phyloP scores from a whole-genome alignment of 768 basidiomycete genomes.

The Boletales sp. region DNA sequence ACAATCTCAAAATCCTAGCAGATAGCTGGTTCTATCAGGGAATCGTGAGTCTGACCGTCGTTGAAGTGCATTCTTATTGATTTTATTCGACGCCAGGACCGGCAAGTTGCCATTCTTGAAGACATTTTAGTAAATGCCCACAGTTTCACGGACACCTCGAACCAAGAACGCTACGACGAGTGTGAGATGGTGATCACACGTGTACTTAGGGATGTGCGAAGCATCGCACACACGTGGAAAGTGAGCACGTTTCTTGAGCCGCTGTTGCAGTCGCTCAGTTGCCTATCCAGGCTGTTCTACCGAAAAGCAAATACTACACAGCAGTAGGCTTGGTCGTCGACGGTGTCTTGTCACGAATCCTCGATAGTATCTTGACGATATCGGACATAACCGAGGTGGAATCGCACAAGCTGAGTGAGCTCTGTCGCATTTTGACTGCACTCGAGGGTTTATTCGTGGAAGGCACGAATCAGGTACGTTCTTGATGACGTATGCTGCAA shows the following conservation, averaged over 20 bases:
- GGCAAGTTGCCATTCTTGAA: slow-evolving; percentile 22
- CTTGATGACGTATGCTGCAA: background rate
- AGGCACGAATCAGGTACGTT: slow-evolving; percentile 52
- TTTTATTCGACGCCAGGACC: slow-evolving; percentile 15
- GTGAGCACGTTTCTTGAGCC: slow-evolving; percentile 37
- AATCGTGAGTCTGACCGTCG: slow-evolving; percentile 47
- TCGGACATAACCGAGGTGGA: slow-evolving; percentile 87
- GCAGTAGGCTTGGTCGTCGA: slow-evolving; percentile 72
- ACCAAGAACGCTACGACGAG: slow-evolving; percentile 73
- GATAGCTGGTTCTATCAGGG: slow-evolving; percentile 71
- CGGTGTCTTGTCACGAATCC: slow-evolving; percentile 59
- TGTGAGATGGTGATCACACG: slow-evolving; percentile 68
- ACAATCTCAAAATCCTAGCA: slow-evolving; percentile 50
- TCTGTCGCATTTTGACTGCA: slow-evolving; percentile 74
- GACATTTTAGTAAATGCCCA: slow-evolving; percentile 51
- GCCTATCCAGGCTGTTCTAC: slow-evolving; percentile 53
- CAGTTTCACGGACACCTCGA: slow-evolving; percentile 65
- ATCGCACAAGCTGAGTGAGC: slow-evolving; percentile 76
- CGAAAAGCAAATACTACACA: slow-evolving; percentile 68
- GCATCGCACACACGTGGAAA: slow-evolving; percentile 66
- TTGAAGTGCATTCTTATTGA: background rate
- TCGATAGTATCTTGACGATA: slow-evolving; percentile 70
- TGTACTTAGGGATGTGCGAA: slow-evolving; percentile 60
- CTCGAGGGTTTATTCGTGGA: slow-evolving; percentile 81
- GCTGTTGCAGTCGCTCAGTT: background rate